These are phyloP conservation scores for Arabidopsis hybrid DNA, from an alignment of 441 rosid genomes.

Conservation along the genomic window DNA sequence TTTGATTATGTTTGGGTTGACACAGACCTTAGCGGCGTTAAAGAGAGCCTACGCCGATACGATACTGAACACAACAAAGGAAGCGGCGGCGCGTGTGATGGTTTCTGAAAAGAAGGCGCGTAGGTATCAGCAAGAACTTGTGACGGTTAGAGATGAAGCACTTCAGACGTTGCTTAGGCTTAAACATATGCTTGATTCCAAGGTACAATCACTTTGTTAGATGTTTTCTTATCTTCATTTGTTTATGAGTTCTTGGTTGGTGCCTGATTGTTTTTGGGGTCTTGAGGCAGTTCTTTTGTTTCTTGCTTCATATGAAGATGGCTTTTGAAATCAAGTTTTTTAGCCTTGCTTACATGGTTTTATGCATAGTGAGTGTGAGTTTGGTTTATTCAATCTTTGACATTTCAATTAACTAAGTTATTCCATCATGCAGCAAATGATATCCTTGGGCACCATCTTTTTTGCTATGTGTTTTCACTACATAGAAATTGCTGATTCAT, in stretches of 20 bases:
- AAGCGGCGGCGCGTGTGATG: conserved; percentile 90
- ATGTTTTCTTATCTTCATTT: not conserved
- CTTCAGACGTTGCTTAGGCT: conserved; percentile 81
- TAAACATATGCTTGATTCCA: conserved; percentile 79
- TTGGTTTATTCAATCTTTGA: conserved; percentile 18
- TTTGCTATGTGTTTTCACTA: not conserved
- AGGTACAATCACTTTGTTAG: conserved; percentile 52
- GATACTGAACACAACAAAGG: conserved; percentile 86
- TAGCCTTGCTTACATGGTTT: conserved; percentile 7
- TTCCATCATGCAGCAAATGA: not conserved
- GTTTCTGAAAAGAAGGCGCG: conserved; percentile 85
- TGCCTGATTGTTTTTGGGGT: conserved; percentile 10
- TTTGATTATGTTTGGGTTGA: conserved; percentile 9
- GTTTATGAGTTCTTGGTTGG: not conserved
- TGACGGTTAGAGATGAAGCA: conserved; percentile 75
- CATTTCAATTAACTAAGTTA: conserved; percentile 8
- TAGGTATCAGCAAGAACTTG: conserved; percentile 75
- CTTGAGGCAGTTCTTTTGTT: conserved; percentile 21
- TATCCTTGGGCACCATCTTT: conserved; percentile 3
- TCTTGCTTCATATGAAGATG: not conserved
- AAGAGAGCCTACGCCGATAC: conserved; percentile 97
- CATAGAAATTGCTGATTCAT: conserved; percentile 1
- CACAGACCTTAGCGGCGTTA: conserved; percentile 83
- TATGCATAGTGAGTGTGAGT: conserved; percentile 16
- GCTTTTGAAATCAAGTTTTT: not conserved